Percentiles rank a stretch among this genome's conserved stretches.
Evolutionary conservation across 169 alveolate species (phyloP).

Genomic region (Plasmodium relictum): DNA sequence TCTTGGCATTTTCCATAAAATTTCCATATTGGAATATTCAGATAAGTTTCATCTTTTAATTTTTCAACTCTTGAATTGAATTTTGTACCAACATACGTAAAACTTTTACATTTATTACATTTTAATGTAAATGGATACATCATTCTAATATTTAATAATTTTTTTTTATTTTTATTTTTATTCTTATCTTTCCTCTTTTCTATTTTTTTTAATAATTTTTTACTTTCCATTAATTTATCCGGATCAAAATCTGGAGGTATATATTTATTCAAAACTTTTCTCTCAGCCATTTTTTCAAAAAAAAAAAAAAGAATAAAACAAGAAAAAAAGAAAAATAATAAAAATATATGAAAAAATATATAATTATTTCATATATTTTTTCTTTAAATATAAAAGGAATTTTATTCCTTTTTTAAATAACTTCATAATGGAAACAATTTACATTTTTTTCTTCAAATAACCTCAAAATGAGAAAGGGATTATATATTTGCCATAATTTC

Average conservation of each 20-base stretch:
- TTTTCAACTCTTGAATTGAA: slow-evolving; percentile 96
- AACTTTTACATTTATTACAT: slow-evolving; percentile 97
- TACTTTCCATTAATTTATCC: slow-evolving; percentile 91
- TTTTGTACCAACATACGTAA: slow-evolving; percentile 99
- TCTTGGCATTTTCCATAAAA: slow-evolving; percentile 98
- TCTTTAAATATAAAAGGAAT: no score
- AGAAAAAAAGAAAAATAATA: neutral
- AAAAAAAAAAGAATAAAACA: neutral
- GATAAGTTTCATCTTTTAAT: slow-evolving; percentile 94
- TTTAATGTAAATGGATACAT: slow-evolving; percentile 98
- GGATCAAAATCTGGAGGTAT: slow-evolving; percentile 99
- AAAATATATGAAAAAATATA: neutral
- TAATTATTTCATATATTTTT: neutral
- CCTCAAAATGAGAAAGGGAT: no score
- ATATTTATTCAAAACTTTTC: slow-evolving; percentile 97
- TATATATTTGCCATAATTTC: no score
- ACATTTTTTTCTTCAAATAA: no score
- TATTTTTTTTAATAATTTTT: slow-evolving; percentile 88
- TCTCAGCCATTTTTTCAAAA: slow-evolving; percentile 95
- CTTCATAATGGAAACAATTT: no score
- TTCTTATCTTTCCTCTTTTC: slow-evolving; percentile 83
- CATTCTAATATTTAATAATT: slow-evolving; percentile 97
- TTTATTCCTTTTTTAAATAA: no score
- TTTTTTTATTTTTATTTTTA: slow-evolving; percentile 80
- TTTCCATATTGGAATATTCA: slow-evolving; percentile 97